These are phyloP conservation scores for Glonium stellatum DNA, from an alignment of 495 filamentous ascomycete genomes.

Conservation along the genomic window DNA sequence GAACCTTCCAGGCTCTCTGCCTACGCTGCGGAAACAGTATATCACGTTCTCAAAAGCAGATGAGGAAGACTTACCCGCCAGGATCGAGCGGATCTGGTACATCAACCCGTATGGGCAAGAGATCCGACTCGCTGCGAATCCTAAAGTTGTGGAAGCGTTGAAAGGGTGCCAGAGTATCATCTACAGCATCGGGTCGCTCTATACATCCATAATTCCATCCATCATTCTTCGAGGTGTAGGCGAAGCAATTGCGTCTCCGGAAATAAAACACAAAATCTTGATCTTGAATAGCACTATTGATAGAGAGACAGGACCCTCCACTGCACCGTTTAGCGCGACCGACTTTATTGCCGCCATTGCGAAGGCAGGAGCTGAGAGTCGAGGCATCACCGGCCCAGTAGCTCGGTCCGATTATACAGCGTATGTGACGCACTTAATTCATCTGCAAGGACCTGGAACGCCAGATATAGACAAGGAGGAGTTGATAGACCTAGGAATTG, in stretches of 20 bases:
- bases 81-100: conserved; percentile 85
- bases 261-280: conserved; percentile 64
- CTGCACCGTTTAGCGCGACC: conserved; percentile 54
- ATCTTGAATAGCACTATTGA: conserved; percentile 79
- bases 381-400: conserved; percentile 29
- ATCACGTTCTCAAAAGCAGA: conserved; percentile 69
- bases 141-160: conserved; percentile 64
- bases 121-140: conserved; percentile 74
- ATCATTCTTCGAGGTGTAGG: conserved; percentile 63
- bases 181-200: conserved; percentile 86
- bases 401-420: conserved; percentile 33
- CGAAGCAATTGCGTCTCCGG: conserved; percentile 39
- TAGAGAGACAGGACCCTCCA: conserved; percentile 69
- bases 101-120: conserved; percentile 95
- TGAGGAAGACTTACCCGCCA: conserved; percentile 64
- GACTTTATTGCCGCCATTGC: conserved; percentile 78
- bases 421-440: conserved; percentile 81
- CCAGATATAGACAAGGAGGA: conserved; percentile 63
- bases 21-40: conserved; percentile 68
- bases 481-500: conserved; percentile 62
- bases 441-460: conserved; percentile 65
- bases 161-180: conserved; percentile 58
- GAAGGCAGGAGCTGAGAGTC: conserved; percentile 50
- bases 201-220: conserved; percentile 64
- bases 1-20: conserved; percentile 77